Conservation (phyloP, 2,329 filamentous ascomycete species). For the Diaporthe citriasiana region DNA sequence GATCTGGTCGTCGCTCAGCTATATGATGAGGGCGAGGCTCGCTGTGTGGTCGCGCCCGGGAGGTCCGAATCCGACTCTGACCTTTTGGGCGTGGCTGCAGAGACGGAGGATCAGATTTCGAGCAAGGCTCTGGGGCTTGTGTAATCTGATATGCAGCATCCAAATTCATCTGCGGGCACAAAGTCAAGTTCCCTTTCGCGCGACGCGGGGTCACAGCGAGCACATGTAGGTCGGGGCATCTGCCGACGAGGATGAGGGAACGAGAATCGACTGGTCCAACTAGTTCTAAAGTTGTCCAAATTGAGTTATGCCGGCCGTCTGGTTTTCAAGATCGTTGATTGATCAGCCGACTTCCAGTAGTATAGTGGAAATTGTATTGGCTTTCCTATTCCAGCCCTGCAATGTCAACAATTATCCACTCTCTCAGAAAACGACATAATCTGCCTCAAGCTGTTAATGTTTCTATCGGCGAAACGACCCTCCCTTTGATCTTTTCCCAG, state of each 20-base stretch:
- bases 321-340: neutral
- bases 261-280: neutral
- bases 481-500: neutral
- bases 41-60: constrained; percentile 47
- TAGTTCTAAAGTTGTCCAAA: neutral
- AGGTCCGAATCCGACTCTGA: constrained; percentile 46
- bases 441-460: neutral
- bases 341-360: neutral
- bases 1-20: constrained; percentile 51
- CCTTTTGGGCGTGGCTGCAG: constrained; percentile 48
- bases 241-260: neutral
- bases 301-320: neutral
- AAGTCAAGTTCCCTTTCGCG: neutral
- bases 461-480: neutral
- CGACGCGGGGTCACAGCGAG: neutral
- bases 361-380: neutral
- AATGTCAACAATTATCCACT: no score
- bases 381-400: neutral
- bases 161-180: neutral
- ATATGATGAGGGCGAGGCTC: constrained; percentile 48
- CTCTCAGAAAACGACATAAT: neutral
- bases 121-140: constrained; percentile 44
- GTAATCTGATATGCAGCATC: neutral
- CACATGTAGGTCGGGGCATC: constrained; percentile 6
- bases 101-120: constrained; percentile 48